Base-by-base conservation (phyloP, 164 flowering plant genomes). In the Dillenia turbinata region DNA sequence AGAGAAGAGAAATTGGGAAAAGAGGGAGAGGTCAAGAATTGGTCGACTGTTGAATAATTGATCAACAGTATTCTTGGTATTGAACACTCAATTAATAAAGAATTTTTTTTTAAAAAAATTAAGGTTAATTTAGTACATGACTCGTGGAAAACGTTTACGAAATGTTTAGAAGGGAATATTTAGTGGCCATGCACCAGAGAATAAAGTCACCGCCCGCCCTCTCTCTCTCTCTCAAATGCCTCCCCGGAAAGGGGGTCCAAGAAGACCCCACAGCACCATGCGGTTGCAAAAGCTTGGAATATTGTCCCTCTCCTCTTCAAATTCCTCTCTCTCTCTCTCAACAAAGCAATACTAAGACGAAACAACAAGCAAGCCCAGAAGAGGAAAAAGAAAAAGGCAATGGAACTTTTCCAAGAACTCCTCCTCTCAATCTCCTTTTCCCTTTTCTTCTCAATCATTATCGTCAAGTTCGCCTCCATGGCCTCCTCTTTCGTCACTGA, bases 361-460 rank as follows among this genome's bases (percentile, higher is more conserved):
- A 52, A 52, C 12, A 8, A 16, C 43, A 24, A 24, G 47, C 56
- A 54, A 12, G 14, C 6, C 40, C 40, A 6, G 14, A 53, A 3
- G 44, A 49, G 44, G 67, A 15, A 10, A n/a, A 19, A 19, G 47
- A 14, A 61, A 55, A 14, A 46, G 50, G 56, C 9, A 8, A 84
- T 83, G 85, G 88, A 82, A 78, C 56, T 84, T 10, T 22, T 80
- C n/a, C 68, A 59, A 47, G 86, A 81, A 44, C 68, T 83, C 10
- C 53, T 79, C 50, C 44, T 79, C 0, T 75, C 89, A 9, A 86
- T 71, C 9, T 51, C 70, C 13, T 8, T 84, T 2, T 83, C 92
- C 3, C 47, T 83, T 33, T 10, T 77, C 17, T 71, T 84, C 26
- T 80, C 88, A 14, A 77, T 76, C 55, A 46, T 87, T 14, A 57